A percentile compares a stretch with the other conserved stretches of the same genome.
phyloP scores from a whole-genome alignment of 1,139 yeast genomes.

The Meyerozyma sp. region DNA sequence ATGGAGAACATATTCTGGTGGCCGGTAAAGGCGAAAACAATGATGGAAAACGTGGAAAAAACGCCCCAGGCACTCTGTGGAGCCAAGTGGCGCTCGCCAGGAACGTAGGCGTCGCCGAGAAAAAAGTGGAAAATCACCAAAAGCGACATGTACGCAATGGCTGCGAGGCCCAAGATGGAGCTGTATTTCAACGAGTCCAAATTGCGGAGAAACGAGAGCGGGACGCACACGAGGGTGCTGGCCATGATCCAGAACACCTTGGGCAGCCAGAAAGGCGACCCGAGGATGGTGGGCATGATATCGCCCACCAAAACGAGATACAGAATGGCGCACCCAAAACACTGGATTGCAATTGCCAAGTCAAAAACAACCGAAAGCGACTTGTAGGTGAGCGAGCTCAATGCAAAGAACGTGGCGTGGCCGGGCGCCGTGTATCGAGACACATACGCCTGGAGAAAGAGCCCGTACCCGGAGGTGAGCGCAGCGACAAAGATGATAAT shows the following conservation, averaged over 20 bases:
- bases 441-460: slow-evolving; percentile 71
- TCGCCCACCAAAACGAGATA: slow-evolving; percentile 23
- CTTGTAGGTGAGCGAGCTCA: slow-evolving; percentile 84
- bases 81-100: slow-evolving; percentile 51
- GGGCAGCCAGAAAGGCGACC: slow-evolving; percentile 20
- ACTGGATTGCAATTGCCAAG: slow-evolving; percentile 13
- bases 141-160: slow-evolving; percentile 34
- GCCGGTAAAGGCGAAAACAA: slow-evolving; percentile 14
- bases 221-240: slow-evolving; percentile 32
- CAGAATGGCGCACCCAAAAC: slow-evolving; percentile 12
- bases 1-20: slow-evolving; percentile 15
- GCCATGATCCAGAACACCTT: slow-evolving; percentile 33
- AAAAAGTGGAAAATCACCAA: slow-evolving; percentile 33
- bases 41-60: slow-evolving; percentile 48
- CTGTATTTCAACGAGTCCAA: slow-evolving; percentile 43
- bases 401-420: slow-evolving; percentile 78
- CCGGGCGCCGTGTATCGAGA: slow-evolving; percentile 67
- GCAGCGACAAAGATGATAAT: slow-evolving; percentile 69
- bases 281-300: slow-evolving; percentile 37
- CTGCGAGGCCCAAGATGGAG: slow-evolving; percentile 36
- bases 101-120: slow-evolving; percentile 29
- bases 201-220: slow-evolving; percentile 38
- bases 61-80: slow-evolving; percentile 60
- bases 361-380: slow-evolving; percentile 78
- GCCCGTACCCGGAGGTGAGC: slow-evolving; percentile 70